Evolutionary conservation across 305 asterid genomes (phyloP).

Genomic region (Solanum hybrid): DNA sequence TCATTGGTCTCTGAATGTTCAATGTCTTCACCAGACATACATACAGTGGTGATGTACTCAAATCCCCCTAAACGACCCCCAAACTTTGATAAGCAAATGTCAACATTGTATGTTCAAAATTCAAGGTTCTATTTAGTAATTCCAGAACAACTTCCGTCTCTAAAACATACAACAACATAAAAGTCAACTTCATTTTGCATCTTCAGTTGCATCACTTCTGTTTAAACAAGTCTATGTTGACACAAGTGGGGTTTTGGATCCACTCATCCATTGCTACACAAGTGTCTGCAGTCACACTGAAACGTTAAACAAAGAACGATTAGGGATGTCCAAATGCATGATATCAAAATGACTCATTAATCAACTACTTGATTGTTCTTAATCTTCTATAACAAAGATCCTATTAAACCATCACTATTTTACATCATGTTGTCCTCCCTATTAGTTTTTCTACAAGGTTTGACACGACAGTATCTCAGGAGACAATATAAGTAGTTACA

Average conservation of each 20-base stretch:
- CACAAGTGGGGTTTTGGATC: slow-evolving; percentile 55
- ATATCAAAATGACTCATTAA: not conserved
- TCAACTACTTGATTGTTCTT: not conserved
- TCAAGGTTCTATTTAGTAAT: too few species aligned
- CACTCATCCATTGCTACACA: slow-evolving; percentile 79
- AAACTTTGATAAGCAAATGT: too few species aligned
- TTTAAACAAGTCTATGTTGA: too few species aligned
- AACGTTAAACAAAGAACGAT: not conserved
- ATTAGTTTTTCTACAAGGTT: not conserved
- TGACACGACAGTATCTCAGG: not conserved
- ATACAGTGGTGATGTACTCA: too few species aligned
- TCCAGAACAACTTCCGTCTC: too few species aligned
- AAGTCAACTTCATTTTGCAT: too few species aligned
- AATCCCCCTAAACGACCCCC: too few species aligned
- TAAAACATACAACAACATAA: too few species aligned
- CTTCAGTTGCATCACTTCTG: too few species aligned
- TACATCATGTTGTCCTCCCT: not conserved
- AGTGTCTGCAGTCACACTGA: slow-evolving; percentile 64
- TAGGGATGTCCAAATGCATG: not conserved
- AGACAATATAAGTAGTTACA: not conserved
- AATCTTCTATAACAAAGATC: not conserved
- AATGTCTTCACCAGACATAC: slow-evolving; percentile 6
- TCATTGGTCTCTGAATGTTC: slow-evolving; percentile 18
- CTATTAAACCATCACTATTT: not conserved
- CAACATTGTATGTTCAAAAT: too few species aligned